These are phyloP conservation scores for Diddensiella santjacobensis DNA, from an alignment of 805 yeast species.

Conservation along the genomic window DNA sequence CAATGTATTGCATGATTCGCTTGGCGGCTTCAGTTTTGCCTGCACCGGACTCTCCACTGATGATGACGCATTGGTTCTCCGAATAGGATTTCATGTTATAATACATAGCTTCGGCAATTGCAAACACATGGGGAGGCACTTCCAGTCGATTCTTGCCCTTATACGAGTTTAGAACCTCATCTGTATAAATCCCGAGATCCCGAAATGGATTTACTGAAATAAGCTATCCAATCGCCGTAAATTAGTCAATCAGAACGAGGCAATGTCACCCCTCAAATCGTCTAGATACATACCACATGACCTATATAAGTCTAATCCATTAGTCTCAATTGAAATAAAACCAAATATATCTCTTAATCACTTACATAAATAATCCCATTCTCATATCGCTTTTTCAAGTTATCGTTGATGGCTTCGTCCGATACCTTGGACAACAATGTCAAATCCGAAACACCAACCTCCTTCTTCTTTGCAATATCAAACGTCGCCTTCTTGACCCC, in stretches of 20 bases:
- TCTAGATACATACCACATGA: constrained; percentile 32
- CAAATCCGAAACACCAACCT: constrained; percentile 96
- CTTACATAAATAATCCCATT: constrained; percentile 72
- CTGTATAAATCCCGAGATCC: constrained; percentile 93
- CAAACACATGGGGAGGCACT: constrained; percentile 95
- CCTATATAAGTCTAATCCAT: constrained; percentile 34
- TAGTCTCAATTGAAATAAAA: neutral
- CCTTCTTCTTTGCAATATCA: constrained; percentile 83
- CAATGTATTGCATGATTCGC: constrained; percentile 92
- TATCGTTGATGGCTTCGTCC: constrained; percentile 90
- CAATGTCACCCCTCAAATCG: neutral
- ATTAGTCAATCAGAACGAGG: neutral
- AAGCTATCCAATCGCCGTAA: constrained; percentile 34
- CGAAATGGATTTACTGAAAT: constrained; percentile 96
- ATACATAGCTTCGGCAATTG: constrained; percentile 96
- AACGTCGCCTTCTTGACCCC: constrained; percentile 84
- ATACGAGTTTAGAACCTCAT: constrained; percentile 66
- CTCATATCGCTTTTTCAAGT: constrained; percentile 81
- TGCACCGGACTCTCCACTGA: constrained; percentile 97
- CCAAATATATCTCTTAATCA: neutral
- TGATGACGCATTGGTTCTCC: constrained; percentile 95
- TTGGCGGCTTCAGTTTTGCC: constrained; percentile 98
- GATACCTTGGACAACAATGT: constrained; percentile 84
- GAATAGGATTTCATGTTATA: constrained; percentile 91
- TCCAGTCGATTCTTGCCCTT: constrained; percentile 91